A percentile compares a stretch with the other conserved stretches of the same genome.
Conservation (phyloP, 441 rosid species). For the Populus trichocarpa region DNA sequence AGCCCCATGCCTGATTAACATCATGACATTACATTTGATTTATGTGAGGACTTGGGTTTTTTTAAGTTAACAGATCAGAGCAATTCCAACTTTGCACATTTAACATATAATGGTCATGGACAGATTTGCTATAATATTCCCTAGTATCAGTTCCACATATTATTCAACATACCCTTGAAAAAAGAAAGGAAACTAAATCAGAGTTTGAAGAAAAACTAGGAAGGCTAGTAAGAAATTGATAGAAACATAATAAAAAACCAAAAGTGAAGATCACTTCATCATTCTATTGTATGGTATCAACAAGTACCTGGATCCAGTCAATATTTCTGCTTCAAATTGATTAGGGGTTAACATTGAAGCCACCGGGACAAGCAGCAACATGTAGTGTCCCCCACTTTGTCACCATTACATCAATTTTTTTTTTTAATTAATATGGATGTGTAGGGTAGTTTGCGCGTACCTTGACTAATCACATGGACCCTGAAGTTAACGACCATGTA, state of each 20-base stretch:
- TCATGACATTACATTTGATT: no score
- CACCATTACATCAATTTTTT: conserved; percentile 1
- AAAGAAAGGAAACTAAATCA: no score
- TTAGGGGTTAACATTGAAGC: conserved; percentile 99
- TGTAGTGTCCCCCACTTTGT: conserved; percentile 9
- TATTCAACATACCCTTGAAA: background rate
- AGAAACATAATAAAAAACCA: background rate
- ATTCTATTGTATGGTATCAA: background rate
- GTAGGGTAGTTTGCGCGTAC: no score
- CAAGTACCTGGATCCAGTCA: conserved; percentile 78
- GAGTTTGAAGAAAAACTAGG: no score
- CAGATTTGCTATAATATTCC: background rate
- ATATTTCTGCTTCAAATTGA: conserved; percentile 93
- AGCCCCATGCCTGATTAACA: no score
- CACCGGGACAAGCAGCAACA: conserved; percentile 83
- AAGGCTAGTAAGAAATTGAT: no score
- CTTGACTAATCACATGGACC: no score
- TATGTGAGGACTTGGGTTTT: no score
- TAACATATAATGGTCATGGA: background rate
- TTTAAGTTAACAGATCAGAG: no score
- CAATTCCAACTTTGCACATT: background rate
- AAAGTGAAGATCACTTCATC: background rate
- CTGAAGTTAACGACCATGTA: no score
- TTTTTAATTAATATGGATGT: no score
- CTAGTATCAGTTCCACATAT: background rate